phyloP scores from a whole-genome alignment of 257 asterid genomes.

The Przewalskia tangutica region DNA sequence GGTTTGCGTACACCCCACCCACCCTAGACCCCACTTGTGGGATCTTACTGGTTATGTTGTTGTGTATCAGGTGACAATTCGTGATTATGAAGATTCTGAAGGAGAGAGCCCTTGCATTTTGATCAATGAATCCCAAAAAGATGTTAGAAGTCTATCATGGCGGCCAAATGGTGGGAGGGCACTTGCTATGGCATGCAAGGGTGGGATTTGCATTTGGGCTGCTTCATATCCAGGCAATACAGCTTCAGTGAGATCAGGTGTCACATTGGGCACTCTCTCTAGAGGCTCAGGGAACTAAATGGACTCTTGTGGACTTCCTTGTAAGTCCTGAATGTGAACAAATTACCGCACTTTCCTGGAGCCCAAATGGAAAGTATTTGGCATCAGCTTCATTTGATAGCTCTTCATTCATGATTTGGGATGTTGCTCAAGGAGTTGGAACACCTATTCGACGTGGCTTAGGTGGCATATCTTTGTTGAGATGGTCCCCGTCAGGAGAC shows the following conservation, averaged over 20 bases:
- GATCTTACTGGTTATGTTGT: too few species aligned
- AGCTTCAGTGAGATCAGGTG: constrained; percentile 70
- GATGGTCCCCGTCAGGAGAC: constrained; percentile 98
- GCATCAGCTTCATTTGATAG: constrained; percentile 90
- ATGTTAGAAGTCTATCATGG: constrained; percentile 75
- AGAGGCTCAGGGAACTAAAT: constrained; percentile 69
- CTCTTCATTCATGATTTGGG: constrained; percentile 93
- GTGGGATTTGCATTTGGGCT: constrained; percentile 92
- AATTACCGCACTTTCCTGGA: constrained; percentile 85
- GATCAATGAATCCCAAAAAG: constrained; percentile 54
- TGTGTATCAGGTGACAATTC: too few species aligned
- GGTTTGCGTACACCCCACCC: too few species aligned
- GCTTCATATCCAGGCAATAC: constrained; percentile 88
- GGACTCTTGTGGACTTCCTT: constrained; percentile 84
- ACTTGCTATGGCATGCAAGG: constrained; percentile 88
- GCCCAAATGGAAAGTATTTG: constrained; percentile 96
- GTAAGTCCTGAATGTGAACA: constrained; percentile 59
- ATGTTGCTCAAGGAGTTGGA: constrained; percentile 88
- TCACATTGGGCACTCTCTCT: constrained; percentile 52
- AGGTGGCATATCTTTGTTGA: constrained; percentile 89
- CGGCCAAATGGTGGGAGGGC: constrained; percentile 82
- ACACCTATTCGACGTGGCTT: constrained; percentile 95
- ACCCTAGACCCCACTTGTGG: too few species aligned
- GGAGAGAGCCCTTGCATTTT: constrained; percentile 56
- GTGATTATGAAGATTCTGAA: constrained; percentile 75